These are phyloP conservation scores for Solanum sejunctum DNA, from an alignment of 257 asterid genomes.

Conservation along the genomic window DNA sequence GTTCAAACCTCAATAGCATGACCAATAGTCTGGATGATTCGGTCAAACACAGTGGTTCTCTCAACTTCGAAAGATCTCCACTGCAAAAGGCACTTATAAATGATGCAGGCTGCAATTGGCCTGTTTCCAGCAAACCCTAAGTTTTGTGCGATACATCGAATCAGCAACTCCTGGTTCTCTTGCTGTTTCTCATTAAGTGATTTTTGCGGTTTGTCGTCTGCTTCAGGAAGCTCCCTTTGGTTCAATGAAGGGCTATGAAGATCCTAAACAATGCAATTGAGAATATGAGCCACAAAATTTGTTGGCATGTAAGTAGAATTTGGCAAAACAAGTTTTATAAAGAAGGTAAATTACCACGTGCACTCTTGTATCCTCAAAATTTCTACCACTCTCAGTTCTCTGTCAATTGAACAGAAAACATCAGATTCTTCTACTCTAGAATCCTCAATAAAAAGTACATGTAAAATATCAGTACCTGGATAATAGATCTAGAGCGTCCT, in stretches of 20 bases:
- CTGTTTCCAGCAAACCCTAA: conserved; percentile 81
- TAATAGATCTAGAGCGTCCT: conserved; percentile 89
- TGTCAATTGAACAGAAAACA: conserved; percentile 32
- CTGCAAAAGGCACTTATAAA: conserved; percentile 90
- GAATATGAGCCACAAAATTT: conserved; percentile 1
- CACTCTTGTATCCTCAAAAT: conserved; percentile 48
- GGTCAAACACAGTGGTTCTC: conserved; percentile 85
- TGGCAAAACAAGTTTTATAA: conserved; percentile 2
- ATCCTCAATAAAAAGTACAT: neutral
- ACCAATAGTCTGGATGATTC: conserved; percentile 91
- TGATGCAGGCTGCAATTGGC: conserved; percentile 93
- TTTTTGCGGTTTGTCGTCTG: conserved; percentile 91
- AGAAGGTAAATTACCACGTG: conserved; percentile 46
- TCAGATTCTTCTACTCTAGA: neutral
- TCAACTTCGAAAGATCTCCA: conserved; percentile 99
- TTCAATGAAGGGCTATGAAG: conserved; percentile 66
- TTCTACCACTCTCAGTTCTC: conserved; percentile 73
- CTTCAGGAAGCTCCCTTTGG: conserved; percentile 47
- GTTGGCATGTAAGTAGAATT: conserved; percentile 2
- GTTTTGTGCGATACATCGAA: conserved; percentile 73
- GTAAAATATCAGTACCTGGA: conserved; percentile 50
- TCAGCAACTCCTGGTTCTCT: conserved; percentile 87
- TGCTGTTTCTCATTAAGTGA: conserved; percentile 95
- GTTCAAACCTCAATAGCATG: conserved; percentile 87
- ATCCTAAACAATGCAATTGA: conserved; percentile 43